A percentile compares a stretch with the other conserved stretches of the same genome.
phyloP scores from a whole-genome alignment of 495 filamentous ascomycete species.

The Darksidea phi region DNA sequence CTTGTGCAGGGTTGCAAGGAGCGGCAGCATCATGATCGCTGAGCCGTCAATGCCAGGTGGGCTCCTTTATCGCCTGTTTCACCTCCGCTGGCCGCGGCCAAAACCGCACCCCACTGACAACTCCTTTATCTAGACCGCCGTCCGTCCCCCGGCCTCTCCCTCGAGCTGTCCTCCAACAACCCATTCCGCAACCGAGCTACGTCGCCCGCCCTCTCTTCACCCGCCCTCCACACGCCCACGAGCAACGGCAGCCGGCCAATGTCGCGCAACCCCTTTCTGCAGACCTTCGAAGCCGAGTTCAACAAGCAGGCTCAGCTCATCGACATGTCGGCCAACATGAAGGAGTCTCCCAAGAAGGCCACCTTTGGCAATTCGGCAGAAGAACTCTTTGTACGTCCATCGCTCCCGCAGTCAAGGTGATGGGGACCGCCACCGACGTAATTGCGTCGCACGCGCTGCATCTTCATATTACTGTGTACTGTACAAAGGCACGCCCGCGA shows the following conservation, averaged over 20 bases:
- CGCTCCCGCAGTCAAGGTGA: constrained; percentile 13
- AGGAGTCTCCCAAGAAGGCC: constrained; percentile 50
- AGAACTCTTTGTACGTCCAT: constrained; percentile 81
- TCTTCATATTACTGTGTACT: background rate
- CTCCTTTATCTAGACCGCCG: constrained; percentile 36
- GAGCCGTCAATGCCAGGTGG: constrained; percentile 38
- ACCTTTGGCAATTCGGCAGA: constrained; percentile 64
- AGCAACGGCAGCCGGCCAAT: constrained; percentile 60
- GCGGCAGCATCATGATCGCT: constrained; percentile 33
- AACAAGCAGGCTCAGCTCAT: constrained; percentile 37
- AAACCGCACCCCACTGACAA: constrained; percentile 26
- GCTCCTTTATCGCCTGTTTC: constrained; percentile 35
- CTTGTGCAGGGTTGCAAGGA: constrained; percentile 18
- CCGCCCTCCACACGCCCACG: constrained; percentile 46
- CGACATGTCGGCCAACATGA: constrained; percentile 52
- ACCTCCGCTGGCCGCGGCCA: constrained; percentile 26
- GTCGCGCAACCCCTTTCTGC: constrained; percentile 91
- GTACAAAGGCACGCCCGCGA: background rate
- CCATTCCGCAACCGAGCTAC: constrained; percentile 88
- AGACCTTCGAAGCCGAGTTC: constrained; percentile 58
- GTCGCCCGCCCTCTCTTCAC: constrained; percentile 56
- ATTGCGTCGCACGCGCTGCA: constrained; percentile 22
- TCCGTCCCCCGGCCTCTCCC: constrained; percentile 35
- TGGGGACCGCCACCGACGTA: constrained; percentile 16
- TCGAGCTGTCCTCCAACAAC: constrained; percentile 74